Evolutionary conservation across 345 rosid genomes (phyloP).

Genomic region (Brassica juncea): DNA sequence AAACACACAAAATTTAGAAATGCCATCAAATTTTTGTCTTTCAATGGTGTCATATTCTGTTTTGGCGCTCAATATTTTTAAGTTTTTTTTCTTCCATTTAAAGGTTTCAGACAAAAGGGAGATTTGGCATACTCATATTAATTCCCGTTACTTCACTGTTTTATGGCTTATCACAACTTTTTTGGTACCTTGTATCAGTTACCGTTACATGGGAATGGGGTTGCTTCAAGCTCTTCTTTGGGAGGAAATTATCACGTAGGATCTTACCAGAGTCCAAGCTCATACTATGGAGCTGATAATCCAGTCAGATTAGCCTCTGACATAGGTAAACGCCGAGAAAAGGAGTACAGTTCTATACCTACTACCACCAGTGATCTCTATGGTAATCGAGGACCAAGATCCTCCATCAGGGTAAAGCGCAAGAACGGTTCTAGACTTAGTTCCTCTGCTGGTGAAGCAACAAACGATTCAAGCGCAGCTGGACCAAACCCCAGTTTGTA

Average conservation of each 20-base stretch:
- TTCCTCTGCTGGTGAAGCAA: conserved; percentile 42
- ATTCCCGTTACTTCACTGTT: too few relatives aligned
- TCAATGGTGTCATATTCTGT: too few relatives aligned
- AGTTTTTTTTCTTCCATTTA: too few relatives aligned
- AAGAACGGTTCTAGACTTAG: conserved; percentile 43
- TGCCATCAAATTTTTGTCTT: too few relatives aligned
- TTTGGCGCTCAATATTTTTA: too few relatives aligned
- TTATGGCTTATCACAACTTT: background rate
- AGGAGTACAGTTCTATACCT: conserved; percentile 40
- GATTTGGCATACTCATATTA: too few relatives aligned
- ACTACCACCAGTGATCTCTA: conserved; percentile 48
- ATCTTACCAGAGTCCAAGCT: conserved; percentile 46
- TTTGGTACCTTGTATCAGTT: conserved; percentile 34
- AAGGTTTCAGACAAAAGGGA: too few relatives aligned
- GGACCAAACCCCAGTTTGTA: conserved; percentile 43
- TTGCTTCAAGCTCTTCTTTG: conserved; percentile 49
- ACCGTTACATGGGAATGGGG: conserved; percentile 48
- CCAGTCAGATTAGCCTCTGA: conserved; percentile 44
- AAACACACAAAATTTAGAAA: too few relatives aligned
- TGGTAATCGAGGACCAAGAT: conserved; percentile 62
- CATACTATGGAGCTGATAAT: conserved; percentile 47
- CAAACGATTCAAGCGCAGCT: conserved; percentile 39
- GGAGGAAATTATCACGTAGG: conserved; percentile 51
- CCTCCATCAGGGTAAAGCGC: conserved; percentile 52
- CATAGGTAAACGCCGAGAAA: conserved; percentile 56